A percentile compares a stretch with the other conserved stretches of the same genome.
These are phyloP conservation scores for Polychaeton citri DNA, from an alignment of 2,329 filamentous ascomycete species.

Conservation along the genomic window DNA sequence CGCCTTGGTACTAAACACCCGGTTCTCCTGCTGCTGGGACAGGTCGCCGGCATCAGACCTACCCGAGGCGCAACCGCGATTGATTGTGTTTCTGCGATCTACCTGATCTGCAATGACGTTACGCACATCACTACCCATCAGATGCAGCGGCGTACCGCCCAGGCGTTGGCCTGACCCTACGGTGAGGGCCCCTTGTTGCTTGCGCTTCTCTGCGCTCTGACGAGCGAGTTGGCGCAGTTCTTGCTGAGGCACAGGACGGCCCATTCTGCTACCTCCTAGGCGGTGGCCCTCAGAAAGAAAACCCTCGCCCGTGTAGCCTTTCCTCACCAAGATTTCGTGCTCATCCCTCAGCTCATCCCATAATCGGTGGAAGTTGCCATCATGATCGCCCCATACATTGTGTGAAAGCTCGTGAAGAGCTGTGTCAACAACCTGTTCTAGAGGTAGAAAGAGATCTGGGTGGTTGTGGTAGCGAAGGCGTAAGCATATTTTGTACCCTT, in stretches of 20 bases:
- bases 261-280: conserved; percentile 47
- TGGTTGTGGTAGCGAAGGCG: conserved; percentile 67
- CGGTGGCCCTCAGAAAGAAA: conserved; percentile 65
- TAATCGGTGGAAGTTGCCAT: conserved; percentile 67
- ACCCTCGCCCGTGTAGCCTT: conserved; percentile 82
- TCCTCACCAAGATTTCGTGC: conserved; percentile 58
- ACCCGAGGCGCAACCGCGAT: conserved; percentile 63
- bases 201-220: conserved; percentile 53
- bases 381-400: conserved; percentile 71
- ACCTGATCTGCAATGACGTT: conserved; percentile 59
- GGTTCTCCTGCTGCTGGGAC: conserved; percentile 50
- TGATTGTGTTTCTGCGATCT: conserved; percentile 49
- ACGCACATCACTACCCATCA: conserved; percentile 55
- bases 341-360: conserved; percentile 87
- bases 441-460: conserved; percentile 59
- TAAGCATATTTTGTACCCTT: conserved; percentile 66
- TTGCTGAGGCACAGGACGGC: conserved; percentile 48
- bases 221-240: conserved; percentile 66
- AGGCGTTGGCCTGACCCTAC: conserved; percentile 57
- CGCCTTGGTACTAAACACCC: conserved; percentile 69
- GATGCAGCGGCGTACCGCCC: conserved; percentile 45
- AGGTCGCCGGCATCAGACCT: conserved; percentile 54
- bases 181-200: conserved; percentile 28
- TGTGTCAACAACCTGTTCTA: conserved; percentile 74
- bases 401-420: conserved; percentile 93